These are phyloP conservation scores for Serendipita sp. DNA, from an alignment of 1,284 basidiomycete genomes.

Conservation along the genomic window DNA sequence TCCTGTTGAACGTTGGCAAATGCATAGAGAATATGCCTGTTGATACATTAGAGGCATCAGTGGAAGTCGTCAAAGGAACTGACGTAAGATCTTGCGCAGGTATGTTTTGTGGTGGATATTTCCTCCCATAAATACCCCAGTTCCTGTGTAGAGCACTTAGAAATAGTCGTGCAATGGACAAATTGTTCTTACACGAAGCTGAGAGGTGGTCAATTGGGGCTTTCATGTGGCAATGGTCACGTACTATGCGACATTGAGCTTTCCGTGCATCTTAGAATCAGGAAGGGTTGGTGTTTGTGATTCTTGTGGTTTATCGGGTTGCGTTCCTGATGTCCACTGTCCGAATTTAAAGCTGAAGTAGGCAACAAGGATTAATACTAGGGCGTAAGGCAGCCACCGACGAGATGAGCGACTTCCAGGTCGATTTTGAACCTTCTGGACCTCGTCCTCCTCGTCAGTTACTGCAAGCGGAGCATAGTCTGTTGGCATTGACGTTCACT, in stretches of 20 bases:
- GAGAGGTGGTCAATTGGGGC: constrained; percentile 9
- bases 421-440: neutral
- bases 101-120: constrained; percentile 70
- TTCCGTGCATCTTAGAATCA: constrained; percentile 1
- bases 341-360: neutral
- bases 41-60: neutral
- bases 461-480: neutral
- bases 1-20: constrained; percentile 80
- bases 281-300: neutral
- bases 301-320: neutral
- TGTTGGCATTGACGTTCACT: neutral
- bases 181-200: constrained; percentile 47
- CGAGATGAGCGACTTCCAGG: neutral
- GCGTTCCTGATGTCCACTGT: neutral
- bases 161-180: neutral
- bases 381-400: neutral
- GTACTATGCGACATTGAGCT: constrained; percentile 61
- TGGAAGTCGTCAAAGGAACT: constrained; percentile 29
- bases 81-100: constrained; percentile 75
- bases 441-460: neutral
- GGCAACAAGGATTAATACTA: neutral
- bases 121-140: constrained; percentile 92
- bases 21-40: constrained; percentile 64
- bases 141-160: constrained; percentile 18
- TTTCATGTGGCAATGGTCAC: constrained; percentile 18